phyloP scores from a whole-genome alignment of 2,329 filamentous ascomycete species.

The Eurotiales sp. region DNA sequence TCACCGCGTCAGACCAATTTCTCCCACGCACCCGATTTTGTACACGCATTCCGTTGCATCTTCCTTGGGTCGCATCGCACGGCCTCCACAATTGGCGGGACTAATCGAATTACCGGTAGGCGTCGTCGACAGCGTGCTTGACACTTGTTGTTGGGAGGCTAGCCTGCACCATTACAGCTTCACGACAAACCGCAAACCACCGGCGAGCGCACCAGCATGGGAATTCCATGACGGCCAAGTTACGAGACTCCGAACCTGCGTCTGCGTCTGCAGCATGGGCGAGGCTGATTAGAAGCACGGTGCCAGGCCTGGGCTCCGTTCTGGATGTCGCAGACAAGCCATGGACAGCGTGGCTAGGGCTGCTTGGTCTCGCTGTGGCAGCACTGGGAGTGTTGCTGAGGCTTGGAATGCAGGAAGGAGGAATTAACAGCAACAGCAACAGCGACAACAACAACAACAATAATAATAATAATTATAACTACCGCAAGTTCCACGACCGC shows the following conservation, averaged over 20 bases:
- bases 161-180: background rate
- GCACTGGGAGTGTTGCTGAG: background rate
- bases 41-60: constrained; percentile 1
- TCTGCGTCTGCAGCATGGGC: background rate
- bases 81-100: background rate
- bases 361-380: constrained; percentile 7
- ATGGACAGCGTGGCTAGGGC: constrained; percentile 11
- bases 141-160: background rate
- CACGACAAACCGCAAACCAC: background rate
- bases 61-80: background rate
- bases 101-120: background rate
- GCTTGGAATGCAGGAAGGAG: background rate
- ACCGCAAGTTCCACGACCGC: too few relatives aligned
- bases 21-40: too few relatives aligned
- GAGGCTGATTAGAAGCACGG: constrained; percentile 1
- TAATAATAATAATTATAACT: too few relatives aligned
- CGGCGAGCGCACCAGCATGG: constrained; percentile 10
- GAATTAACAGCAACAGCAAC: background rate
- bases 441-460: background rate
- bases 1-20: background rate
- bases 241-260: constrained; percentile 1
- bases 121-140: too few relatives aligned
- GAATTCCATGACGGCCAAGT: constrained; percentile 12
- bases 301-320: constrained; percentile 5
- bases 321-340: constrained; percentile 14